A percentile compares a stretch with the other conserved stretches of the same genome.
These are phyloP conservation scores for Fusarium subtropicale DNA, from an alignment of 2,329 filamentous ascomycete genomes.

Conservation along the genomic window DNA sequence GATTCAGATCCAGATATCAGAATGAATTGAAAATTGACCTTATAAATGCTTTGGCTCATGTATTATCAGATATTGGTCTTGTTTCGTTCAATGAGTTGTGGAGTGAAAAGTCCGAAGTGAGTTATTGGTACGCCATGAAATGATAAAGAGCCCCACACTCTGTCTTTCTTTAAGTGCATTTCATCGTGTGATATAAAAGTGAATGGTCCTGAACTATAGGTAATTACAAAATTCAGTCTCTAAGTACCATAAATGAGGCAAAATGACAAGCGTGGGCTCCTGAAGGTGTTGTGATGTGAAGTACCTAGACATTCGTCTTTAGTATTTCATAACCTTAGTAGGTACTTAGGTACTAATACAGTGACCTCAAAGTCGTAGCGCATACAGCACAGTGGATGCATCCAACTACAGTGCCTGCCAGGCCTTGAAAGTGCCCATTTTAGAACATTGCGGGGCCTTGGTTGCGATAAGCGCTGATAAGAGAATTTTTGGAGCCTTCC, in stretches of 20 bases:
- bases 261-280: not conserved
- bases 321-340: not conserved
- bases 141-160: constrained; percentile 12
- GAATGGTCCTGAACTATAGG: no score
- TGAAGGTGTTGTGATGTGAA: not conserved
- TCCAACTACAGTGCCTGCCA: not conserved
- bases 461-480: constrained; percentile 40
- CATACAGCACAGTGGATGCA: not conserved
- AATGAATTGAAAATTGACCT: not conserved
- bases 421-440: not conserved
- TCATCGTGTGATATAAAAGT: no score
- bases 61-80: not conserved
- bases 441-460: not conserved
- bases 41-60: not conserved
- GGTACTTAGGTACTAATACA: no score
- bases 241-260: not conserved
- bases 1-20: no score
- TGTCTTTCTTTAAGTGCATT: not conserved
- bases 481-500: constrained; percentile 43
- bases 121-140: constrained; percentile 7
- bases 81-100: not conserved
- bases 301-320: not conserved
- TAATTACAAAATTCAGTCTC: no score
- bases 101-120: not conserved
- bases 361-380: not conserved